Base-by-base conservation (phyloP, 306 rosid species). In the Sicyos edulis region DNA sequence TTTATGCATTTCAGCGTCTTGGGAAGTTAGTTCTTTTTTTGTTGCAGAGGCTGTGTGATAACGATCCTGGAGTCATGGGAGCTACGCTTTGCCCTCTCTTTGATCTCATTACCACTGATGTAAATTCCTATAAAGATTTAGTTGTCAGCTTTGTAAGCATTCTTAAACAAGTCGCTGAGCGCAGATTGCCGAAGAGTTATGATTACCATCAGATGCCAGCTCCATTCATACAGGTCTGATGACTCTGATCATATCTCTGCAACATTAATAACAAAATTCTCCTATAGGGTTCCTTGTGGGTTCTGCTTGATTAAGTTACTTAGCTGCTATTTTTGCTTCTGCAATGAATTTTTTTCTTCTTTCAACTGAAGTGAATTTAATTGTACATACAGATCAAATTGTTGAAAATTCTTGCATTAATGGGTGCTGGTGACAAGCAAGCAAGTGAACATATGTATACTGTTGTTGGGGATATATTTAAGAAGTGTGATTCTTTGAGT, bases 31-130 rank as follows among this genome's bases (percentile, higher is more conserved):
- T 34, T 10, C 11, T 4, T 52, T 19, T 50, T 58, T 29, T 52
- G 62, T 69, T 69, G 54, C 76, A 77, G 80, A 77, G 89, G 13
- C 77, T 95, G 47, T 87, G 96, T 47, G 99, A 95, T 77, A 91
- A 85, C 21, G 99, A 95, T 61, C 99, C 99, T 7, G 97, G 97
- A 2, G 96, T 95, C 5, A 95, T 95, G 99, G 96, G 96, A 50
- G 96, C 97, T 12, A 79, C 97, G 3, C 77, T 95, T 4, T 95
- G 95, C 54, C 97, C 99, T 1, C 76, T 91, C 2, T 91, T 84
- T 11, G 89, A 89, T 56, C 99, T 86, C 44, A 77, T 91, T 14
- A 76, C 81, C 4, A 54, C 75, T 13, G 96, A 95, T 71, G 86
- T 84, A 21, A 72, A 65, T 59, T 73, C 97, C 34, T 89, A 75